Evolutionary conservation across 768 basidiomycete species (phyloP).

Genomic region (Lyophyllum semitale): DNA sequence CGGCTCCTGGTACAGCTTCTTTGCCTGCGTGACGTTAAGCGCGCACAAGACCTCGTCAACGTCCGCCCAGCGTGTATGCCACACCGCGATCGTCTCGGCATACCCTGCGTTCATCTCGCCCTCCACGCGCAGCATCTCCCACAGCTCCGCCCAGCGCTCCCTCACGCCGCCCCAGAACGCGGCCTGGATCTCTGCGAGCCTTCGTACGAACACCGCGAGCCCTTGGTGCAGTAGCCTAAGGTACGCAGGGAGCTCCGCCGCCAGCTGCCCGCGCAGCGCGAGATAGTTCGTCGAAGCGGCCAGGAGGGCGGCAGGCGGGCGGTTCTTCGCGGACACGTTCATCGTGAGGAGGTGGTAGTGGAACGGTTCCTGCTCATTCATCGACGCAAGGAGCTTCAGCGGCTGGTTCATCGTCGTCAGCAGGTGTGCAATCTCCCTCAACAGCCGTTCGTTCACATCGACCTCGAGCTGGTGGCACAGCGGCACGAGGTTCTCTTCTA

Average conservation of each 20-base stretch:
- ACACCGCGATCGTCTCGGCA: slow-evolving; percentile 71
- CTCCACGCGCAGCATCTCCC: slow-evolving; percentile 78
- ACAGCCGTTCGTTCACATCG: slow-evolving; percentile 51
- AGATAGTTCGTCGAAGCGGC: slow-evolving; percentile 78
- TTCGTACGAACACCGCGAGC: slow-evolving; percentile 49
- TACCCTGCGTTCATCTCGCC: slow-evolving; percentile 68
- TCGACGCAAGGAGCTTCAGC: slow-evolving; percentile 64
- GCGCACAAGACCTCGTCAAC: slow-evolving; percentile 51
- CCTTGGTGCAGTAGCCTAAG: slow-evolving; percentile 61
- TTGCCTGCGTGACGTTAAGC: slow-evolving; percentile 32
- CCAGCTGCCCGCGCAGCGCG: slow-evolving; percentile 73
- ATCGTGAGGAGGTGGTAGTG: slow-evolving; percentile 72
- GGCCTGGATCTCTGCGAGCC: slow-evolving; percentile 58
- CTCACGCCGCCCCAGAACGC: slow-evolving; percentile 61
- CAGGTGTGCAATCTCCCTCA: slow-evolving; percentile 60
- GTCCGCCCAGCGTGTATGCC: slow-evolving; percentile 69
- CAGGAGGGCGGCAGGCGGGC: slow-evolving; percentile 66
- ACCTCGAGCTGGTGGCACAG: slow-evolving; percentile 55
- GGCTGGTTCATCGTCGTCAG: slow-evolving; percentile 64
- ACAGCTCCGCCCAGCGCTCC: slow-evolving; percentile 76
- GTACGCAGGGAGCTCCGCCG: slow-evolving; percentile 69
- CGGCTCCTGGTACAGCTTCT: slow-evolving; percentile 27
- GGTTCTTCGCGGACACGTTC: slow-evolving; percentile 59
- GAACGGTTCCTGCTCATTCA: slow-evolving; percentile 73
- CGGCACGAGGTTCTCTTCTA: slow-evolving; percentile 54